Evolutionary conservation across 768 basidiomycete genomes (phyloP), one percentile per base, ranked within the genome.

Genomic region (Ephemerocybe angulata): DNA sequence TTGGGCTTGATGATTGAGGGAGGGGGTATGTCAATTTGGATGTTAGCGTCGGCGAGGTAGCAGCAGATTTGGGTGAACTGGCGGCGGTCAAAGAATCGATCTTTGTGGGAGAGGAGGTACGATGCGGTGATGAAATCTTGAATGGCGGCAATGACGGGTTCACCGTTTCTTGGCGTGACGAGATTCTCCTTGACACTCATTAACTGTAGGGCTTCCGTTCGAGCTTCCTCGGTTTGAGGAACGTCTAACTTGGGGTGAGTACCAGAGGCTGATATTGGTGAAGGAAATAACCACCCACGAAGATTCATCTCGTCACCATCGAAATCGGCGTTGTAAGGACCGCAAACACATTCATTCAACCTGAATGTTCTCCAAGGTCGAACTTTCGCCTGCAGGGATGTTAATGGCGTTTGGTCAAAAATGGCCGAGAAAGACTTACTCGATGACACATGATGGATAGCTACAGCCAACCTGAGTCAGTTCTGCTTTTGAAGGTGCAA

Each of bases 241-340:
- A 99, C 93, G 70, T 99, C 95, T 98, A 58, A 6, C 21, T 8
- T 8, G 33, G 33, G 8, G 17, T 35, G 33, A 35, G 33, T 35
- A 17, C 10, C 8, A 35, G 10, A 17, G 33, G n/a, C n/a, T n/a
- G n/a, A n/a, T n/a, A 35, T 35, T 17, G 10, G 33, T 35, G 33
- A 35, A 33, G 13, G 56, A 43, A 28, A 15, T 49, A 3, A 25
- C 27, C 7, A 67, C 91, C 63, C 64, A 95, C 96, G 97, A 63
- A 99, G 76, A 72, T 99, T 99, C 97, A 99, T 99, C 70, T 99
- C 97, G 67, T 99, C 97, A 58, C 97, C 97, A 67, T 99, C 97
- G 60, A 99, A 99, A 77, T 99, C 97, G 47, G 97, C 97, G 66
- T 98, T 98, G 73, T 98, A 98, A 7, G 97, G 97, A 44, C 92